Conservation (phyloP, 2,329 filamentous ascomycete genomes). For the Lachnellula arida region DNA sequence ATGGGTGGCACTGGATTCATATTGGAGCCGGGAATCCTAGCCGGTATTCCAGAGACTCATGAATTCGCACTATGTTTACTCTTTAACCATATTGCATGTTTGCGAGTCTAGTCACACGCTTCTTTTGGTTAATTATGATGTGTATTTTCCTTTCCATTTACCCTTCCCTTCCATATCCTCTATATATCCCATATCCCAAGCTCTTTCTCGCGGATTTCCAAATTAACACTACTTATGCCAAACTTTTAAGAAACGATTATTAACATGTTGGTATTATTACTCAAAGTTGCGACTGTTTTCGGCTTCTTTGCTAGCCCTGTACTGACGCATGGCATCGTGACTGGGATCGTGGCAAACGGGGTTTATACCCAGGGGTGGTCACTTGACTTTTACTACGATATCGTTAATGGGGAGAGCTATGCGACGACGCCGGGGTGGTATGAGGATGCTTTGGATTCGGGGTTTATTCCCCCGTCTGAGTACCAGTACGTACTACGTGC, state of each 20-base stretch:
- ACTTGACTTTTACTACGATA: conserved; percentile 29
- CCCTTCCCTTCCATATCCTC: too few species aligned
- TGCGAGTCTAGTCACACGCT: too few species aligned
- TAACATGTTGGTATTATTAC: background rate
- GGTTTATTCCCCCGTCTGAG: conserved; percentile 43
- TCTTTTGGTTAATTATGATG: too few species aligned
- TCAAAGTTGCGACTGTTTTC: background rate
- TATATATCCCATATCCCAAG: too few species aligned
- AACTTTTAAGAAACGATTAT: background rate
- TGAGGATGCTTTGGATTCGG: conserved; percentile 44
- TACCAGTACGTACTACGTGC: conserved; percentile 37
- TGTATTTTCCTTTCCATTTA: too few species aligned
- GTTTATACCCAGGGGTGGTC: conserved; percentile 26
- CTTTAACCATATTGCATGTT: too few species aligned
- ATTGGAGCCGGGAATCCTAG: too few species aligned
- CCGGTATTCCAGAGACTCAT: too few species aligned
- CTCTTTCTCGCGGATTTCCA: too few species aligned
- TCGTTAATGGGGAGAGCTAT: conserved; percentile 16
- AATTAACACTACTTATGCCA: too few species aligned
- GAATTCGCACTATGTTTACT: too few species aligned
- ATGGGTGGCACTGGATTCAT: too few species aligned
- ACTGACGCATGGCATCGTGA: conserved; percentile 40
- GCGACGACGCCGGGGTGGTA: conserved; percentile 36
- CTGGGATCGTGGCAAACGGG: conserved; percentile 42
- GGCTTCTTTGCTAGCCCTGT: background rate